These are phyloP conservation scores for Xylariales sp. DNA, from an alignment of 2,329 filamentous ascomycete genomes.

Conservation along the genomic window DNA sequence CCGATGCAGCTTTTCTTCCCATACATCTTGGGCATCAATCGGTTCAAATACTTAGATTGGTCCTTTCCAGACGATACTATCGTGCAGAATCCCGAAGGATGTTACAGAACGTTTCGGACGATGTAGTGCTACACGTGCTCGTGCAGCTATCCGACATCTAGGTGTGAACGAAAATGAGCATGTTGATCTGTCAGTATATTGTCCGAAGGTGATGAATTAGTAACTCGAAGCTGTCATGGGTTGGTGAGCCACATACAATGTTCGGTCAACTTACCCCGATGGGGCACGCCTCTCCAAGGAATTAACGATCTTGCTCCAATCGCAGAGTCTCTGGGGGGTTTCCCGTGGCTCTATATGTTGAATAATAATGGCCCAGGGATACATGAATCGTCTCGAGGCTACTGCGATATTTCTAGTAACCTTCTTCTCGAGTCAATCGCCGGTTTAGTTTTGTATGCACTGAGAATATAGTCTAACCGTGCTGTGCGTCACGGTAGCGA, in stretches of 20 bases:
- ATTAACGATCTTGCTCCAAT: not conserved
- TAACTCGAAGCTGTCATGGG: not conserved
- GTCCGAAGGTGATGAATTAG: not conserved
- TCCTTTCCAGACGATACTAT: not conserved
- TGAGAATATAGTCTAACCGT: not conserved
- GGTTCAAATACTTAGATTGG: not conserved
- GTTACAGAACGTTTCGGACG: not conserved
- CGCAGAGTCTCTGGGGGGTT: not conserved
- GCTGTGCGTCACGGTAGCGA: not conserved
- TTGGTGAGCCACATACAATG: not conserved
- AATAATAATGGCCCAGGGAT: not conserved
- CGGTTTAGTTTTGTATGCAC: not conserved
- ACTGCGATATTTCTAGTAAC: not conserved
- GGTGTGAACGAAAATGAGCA: not conserved
- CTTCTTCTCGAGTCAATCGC: not conserved
- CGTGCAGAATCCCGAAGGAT: conserved; percentile 6
- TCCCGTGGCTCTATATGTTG: not conserved
- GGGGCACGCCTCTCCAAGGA: not conserved
- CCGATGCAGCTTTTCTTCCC: not conserved
- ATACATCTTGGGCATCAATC: conserved; percentile 19
- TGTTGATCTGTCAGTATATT: not conserved
- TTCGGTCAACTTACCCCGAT: too few species aligned
- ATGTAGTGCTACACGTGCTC: not conserved
- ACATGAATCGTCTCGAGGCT: not conserved
- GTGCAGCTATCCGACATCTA: conserved; percentile 14